A percentile compares a stretch with the other conserved stretches of the same genome.
phyloP scores from a whole-genome alignment of 106 monocot genomes.

The Dioscorea zingiberensis region DNA sequence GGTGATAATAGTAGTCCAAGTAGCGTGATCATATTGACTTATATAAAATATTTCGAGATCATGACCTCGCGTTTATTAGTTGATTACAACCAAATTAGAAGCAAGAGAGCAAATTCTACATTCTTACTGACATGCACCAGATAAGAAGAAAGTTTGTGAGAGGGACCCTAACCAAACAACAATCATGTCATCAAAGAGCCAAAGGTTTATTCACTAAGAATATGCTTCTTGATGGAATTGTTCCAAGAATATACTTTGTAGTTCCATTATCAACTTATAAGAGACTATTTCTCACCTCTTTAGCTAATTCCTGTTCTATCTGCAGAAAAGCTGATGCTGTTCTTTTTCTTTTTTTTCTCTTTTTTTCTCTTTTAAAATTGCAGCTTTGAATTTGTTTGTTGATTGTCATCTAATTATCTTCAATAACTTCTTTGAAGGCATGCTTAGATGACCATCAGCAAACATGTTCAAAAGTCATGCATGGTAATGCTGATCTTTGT shows the following conservation, averaged over 20 bases:
- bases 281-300: too few species aligned
- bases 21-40: too few species aligned
- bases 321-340: not conserved
- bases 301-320: not conserved
- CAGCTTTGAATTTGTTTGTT: conserved; percentile 19
- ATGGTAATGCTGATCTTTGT: too few species aligned
- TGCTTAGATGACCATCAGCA: conserved; percentile 23
- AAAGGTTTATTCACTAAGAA: conserved; percentile 12
- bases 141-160: too few species aligned
- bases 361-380: not conserved
- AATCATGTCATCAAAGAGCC: not conserved
- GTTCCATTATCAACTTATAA: not conserved
- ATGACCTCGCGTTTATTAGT: too few species aligned
- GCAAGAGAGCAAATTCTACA: too few species aligned
- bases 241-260: conserved; percentile 12
- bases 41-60: too few species aligned
- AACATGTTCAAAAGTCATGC: conserved; percentile 21
- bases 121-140: too few species aligned
- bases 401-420: conserved; percentile 17
- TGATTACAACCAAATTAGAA: too few species aligned
- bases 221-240: conserved; percentile 14
- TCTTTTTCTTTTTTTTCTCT: not conserved
- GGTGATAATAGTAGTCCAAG: too few species aligned
- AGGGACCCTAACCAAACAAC: not conserved
- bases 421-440: not conserved